Evolutionary conservation across 768 basidiomycete genomes (phyloP).

Genomic region (Mycena sanguinolenta): DNA sequence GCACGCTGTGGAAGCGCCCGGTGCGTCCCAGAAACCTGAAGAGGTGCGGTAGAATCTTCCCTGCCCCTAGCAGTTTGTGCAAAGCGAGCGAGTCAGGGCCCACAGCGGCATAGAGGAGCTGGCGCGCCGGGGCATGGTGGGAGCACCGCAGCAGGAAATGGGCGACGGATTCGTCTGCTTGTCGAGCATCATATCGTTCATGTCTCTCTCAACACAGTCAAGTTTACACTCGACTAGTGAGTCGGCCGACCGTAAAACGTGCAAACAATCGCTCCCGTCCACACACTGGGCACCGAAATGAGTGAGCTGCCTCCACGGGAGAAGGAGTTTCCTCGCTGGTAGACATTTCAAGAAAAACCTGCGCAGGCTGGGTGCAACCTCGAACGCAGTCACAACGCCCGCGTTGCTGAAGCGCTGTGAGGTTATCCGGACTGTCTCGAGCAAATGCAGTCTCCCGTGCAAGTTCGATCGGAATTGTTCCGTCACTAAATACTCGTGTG

Average conservation of each 20-base stretch:
- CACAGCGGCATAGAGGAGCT: too few relatives aligned
- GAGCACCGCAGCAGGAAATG: too few relatives aligned
- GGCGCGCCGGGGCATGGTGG: too few relatives aligned
- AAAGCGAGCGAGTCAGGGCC: too few relatives aligned
- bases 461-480: neutral
- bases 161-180: too few relatives aligned
- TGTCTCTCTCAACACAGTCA: too few relatives aligned
- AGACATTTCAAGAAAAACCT: neutral
- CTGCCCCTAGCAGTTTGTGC: too few relatives aligned
- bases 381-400: neutral
- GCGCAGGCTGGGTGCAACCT: slow-evolving; percentile 4
- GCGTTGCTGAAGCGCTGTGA: rapidly evolving
- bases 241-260: neutral
- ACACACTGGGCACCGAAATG: neutral
- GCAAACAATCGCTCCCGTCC: neutral
- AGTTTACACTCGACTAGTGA: slow-evolving; percentile 10
- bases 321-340: neutral
- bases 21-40: too few relatives aligned
- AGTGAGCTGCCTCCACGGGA: slow-evolving; percentile 20
- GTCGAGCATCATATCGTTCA: too few relatives aligned
- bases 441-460: neutral
- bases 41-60: too few relatives aligned
- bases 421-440: neutral
- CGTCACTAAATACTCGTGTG: neutral
- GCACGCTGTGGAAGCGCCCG: too few relatives aligned